Evolutionary conservation across 163 green algal genomes (phyloP), one percentile per base, ranked within the genome.

Genomic region (Trebouxiophyceae sp.): DNA sequence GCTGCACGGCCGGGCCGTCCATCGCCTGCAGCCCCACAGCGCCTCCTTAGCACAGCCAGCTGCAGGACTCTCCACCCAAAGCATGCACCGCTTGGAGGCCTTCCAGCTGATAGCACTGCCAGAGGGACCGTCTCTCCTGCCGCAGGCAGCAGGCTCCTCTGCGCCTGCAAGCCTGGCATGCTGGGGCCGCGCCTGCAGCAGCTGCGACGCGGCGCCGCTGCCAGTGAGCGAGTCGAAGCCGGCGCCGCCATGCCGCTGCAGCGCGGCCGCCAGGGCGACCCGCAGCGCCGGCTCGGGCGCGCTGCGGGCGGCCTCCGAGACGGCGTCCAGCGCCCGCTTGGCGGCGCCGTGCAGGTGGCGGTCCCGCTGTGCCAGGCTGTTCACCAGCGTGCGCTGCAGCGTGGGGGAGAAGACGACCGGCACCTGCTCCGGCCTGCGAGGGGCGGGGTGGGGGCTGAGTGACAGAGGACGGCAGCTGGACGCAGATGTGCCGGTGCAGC

Each of bases 311-410:
- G 26, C 63, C 24, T 60, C 61, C 32, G 20, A 47, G 5, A 54
- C 45, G 20, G 50, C 57, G 0, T 33, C 34, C 44, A 64, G 64
- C 47, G 26, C 56, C 57, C 77, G 78, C 34, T 79, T 75, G 12
- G 81, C 82, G n/a, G 31, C 62, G 24, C 79, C 68, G 63, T 92
- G 81, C 61, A 95, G 78, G 68, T 87, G 79, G 39, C 63, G 73
- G 54, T 85, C 75, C 23, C 27, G 19, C 58, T 83, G 71, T 1
- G 54, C 63, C 4, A 87, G 47, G 62, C 76, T 85, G 63, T 71
- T 81, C 29, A 65, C 50, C 44, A 95, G 73, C 56, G 66, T 78
- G 29, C 68, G 74, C 60, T 82, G 63, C 59, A 88, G 87, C 60
- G 63, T 63, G 20, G 59, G 55, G 23, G 78, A 81, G 30, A 90